Conservation (phyloP, 768 basidiomycete genomes). For the Hypsizygus marmoreus region DNA sequence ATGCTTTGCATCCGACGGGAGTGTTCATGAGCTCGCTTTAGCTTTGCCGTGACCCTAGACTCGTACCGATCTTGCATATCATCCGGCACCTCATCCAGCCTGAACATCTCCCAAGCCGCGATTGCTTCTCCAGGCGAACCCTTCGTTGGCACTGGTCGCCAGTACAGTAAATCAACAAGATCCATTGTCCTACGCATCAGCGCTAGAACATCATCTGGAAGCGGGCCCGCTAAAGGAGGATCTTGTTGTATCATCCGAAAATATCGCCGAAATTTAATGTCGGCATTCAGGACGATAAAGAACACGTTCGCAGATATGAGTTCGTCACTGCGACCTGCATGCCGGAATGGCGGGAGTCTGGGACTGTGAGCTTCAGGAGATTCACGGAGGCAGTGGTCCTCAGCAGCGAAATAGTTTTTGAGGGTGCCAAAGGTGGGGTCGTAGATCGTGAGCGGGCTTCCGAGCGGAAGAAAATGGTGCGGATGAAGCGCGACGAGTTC, state of each 20-base stretch:
- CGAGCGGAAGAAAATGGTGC: conserved; percentile 22
- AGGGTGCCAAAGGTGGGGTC: conserved; percentile 6
- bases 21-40: too few relatives aligned
- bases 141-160: conserved; percentile 18
- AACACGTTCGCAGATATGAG: conserved; percentile 17
- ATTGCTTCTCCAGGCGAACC: conserved; percentile 9
- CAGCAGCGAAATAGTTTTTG: conserved; percentile 15
- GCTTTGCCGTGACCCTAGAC: too few relatives aligned
- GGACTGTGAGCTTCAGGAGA: conserved; percentile 14
- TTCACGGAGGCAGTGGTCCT: conserved; percentile 17
- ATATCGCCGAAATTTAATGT: conserved; percentile 26
- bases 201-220: conserved; percentile 19
- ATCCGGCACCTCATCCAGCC: too few relatives aligned
- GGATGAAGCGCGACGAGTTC: conserved; percentile 20
- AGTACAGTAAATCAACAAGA: conserved; percentile 23
- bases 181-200: conserved; percentile 20
- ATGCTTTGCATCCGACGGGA: too few relatives aligned
- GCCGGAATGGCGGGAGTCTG: conserved; percentile 19
- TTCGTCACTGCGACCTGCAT: background rate
- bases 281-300: conserved; percentile 22
- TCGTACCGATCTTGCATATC: too few relatives aligned
- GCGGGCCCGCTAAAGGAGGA: conserved; percentile 11
- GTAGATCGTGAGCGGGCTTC: conserved; percentile 14
- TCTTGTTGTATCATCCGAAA: conserved; percentile 15
- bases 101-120: too few relatives aligned